Conservation (phyloP, 2,329 filamentous ascomycete genomes). For the Calonectria pseudoreteaudii region DNA sequence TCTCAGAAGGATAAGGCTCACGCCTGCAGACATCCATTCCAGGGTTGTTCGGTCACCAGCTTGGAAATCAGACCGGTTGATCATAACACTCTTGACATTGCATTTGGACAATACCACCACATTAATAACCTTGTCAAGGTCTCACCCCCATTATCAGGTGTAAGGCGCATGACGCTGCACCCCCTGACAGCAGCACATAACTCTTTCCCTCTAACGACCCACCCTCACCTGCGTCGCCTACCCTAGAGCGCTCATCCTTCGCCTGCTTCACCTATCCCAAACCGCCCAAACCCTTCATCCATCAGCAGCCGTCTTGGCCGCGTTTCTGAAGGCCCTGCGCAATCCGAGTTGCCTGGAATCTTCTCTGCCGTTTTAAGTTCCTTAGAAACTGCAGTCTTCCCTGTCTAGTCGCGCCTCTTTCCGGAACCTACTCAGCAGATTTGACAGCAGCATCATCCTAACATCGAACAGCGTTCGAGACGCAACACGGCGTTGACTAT, state of each 20-base stretch:
- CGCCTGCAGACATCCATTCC: not conserved
- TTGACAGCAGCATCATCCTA: slow-evolving; percentile 31
- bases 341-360: slow-evolving; percentile 59
- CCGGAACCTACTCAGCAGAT: slow-evolving; percentile 31
- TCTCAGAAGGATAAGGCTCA: not conserved
- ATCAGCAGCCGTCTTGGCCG: slow-evolving; percentile 48
- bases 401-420: slow-evolving; percentile 36
- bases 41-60: not conserved
- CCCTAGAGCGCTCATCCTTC: slow-evolving; percentile 6
- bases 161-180: not conserved
- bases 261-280: slow-evolving; percentile 17
- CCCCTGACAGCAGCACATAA: slow-evolving; percentile 20
- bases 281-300: slow-evolving; percentile 46
- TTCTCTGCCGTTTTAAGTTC: slow-evolving; percentile 61
- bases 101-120: not conserved
- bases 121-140: not conserved
- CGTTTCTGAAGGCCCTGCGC: slow-evolving; percentile 54
- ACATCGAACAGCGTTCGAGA: slow-evolving; percentile 41
- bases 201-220: slow-evolving; percentile 42
- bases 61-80: not conserved
- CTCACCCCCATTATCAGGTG: not conserved
- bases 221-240: slow-evolving; percentile 29
- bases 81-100: not conserved
- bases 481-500: slow-evolving; percentile 34
- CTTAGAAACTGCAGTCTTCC: slow-evolving; percentile 55